Conservation (phyloP, 805 yeast species). For the Myxozyma udenii region DNA sequence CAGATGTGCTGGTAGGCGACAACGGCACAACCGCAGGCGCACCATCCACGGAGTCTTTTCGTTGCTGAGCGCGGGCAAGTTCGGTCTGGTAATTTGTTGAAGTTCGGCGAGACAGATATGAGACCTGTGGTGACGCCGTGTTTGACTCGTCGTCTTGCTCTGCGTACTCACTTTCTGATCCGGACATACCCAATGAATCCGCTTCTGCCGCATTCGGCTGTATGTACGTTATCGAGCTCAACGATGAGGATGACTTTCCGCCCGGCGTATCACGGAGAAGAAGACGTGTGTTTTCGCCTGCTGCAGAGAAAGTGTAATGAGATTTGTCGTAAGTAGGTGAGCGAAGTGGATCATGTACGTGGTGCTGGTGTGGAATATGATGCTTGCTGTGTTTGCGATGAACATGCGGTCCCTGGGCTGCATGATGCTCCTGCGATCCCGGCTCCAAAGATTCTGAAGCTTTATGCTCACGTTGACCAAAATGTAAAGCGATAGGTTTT, state of each 20-base stretch:
- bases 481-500: slow-evolving; percentile 22
- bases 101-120: slow-evolving; percentile 14
- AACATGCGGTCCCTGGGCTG: too few relatives aligned
- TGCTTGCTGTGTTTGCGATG: not conserved
- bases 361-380: not conserved
- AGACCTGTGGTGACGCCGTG: not conserved
- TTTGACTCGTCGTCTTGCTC: not conserved
- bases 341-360: not conserved
- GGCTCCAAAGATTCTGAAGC: not conserved
- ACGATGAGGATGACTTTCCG: not conserved
- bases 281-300: slow-evolving; percentile 11
- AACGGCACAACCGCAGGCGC: too few relatives aligned
- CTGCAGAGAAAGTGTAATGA: slow-evolving; percentile 24
- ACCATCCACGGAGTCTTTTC: not conserved
- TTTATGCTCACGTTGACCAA: slow-evolving; percentile 2
- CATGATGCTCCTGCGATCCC: not conserved
- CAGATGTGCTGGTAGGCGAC: too few relatives aligned
- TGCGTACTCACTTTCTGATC: not conserved
- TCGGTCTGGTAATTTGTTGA: slow-evolving; percentile 20
- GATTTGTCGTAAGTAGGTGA: slow-evolving; percentile 17
- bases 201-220: slow-evolving; percentile 1
- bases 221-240: too few relatives aligned
- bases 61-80: slow-evolving; percentile 1
- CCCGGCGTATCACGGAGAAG: slow-evolving; percentile 2
- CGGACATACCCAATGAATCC: not conserved